Percentiles rank a stretch among this genome's conserved stretches.
phyloP scores from a whole-genome alignment of 106 monocot species.

The Allium fistulosum region DNA sequence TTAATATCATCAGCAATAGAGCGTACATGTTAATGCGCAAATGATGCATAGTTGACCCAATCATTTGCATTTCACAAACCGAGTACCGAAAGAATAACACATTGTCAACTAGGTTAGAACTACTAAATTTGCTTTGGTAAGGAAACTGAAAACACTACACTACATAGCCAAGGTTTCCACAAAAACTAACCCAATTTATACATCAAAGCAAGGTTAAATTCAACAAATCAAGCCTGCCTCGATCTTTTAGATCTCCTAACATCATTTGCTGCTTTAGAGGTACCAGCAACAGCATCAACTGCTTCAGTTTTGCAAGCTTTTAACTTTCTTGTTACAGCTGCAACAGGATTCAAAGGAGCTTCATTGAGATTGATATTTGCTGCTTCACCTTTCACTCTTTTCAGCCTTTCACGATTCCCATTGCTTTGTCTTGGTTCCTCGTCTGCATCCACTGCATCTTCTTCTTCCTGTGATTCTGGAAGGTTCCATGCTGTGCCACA shows the following conservation, averaged over 20 bases:
- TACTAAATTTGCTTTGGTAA: too few relatives aligned
- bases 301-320: constrained; percentile 18
- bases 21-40: too few relatives aligned
- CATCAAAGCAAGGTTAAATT: too few relatives aligned
- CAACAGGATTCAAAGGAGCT: background rate
- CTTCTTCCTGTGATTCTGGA: constrained; percentile 23
- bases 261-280: background rate
- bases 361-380: constrained; percentile 4
- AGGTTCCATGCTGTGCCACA: constrained; percentile 52
- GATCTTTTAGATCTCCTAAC: constrained; percentile 2
- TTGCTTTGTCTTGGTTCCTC: background rate
- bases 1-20: too few relatives aligned
- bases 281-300: background rate
- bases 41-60: too few relatives aligned
- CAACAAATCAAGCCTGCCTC: background rate
- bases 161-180: too few relatives aligned
- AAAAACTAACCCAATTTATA: too few relatives aligned
- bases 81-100: too few relatives aligned
- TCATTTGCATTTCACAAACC: too few relatives aligned
- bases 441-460: constrained; percentile 9
- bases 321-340: background rate
- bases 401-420: background rate
- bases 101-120: too few relatives aligned
- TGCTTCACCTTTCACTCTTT: constrained; percentile 26
- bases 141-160: too few relatives aligned